Percentiles rank a stretch among this genome's conserved stretches.
phyloP scores from a whole-genome alignment of 1,284 basidiomycete species.

The Fomitopsis schrenkii region DNA sequence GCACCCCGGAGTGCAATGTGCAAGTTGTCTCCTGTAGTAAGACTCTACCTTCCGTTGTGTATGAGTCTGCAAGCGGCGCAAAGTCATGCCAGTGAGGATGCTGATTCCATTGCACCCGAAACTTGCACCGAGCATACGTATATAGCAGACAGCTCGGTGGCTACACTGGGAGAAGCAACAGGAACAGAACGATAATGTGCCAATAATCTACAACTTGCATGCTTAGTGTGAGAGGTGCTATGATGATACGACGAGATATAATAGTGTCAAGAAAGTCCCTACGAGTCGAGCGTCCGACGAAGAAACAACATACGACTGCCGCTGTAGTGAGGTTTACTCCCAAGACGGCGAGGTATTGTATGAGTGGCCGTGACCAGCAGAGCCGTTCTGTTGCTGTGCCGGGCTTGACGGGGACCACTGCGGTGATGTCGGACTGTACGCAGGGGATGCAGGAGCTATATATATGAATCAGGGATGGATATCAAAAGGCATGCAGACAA shows the following conservation, averaged over 20 bases:
- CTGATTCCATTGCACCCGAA: background rate
- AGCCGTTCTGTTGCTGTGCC: constrained; percentile 48
- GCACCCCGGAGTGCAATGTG: background rate
- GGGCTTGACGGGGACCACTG: constrained; percentile 80
- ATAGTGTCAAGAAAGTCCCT: constrained; percentile 19
- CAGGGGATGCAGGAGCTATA: constrained; percentile 76
- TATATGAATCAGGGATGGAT: constrained; percentile 8
- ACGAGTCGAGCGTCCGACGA: constrained; percentile 11
- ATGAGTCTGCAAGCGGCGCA: no score
- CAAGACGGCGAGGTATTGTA: constrained; percentile 56
- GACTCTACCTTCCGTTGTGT: no score
- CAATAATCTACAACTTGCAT: constrained; percentile 24
- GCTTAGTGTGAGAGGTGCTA: constrained; percentile 18
- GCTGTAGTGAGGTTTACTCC: constrained; percentile 32
- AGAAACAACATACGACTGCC: background rate
- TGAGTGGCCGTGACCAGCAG: constrained; percentile 33
- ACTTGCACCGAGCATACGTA: background rate
- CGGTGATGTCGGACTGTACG: constrained; percentile 80
- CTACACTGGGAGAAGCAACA: background rate
- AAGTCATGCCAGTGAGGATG: background rate
- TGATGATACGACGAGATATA: constrained; percentile 10
- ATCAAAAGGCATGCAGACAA: constrained; percentile 12
- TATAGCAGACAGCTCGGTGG: background rate
- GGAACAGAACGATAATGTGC: constrained; percentile 2
- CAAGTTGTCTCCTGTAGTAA: background rate